Conservation (phyloP, 768 basidiomycete genomes). For the Ramaria rubella region DNA sequence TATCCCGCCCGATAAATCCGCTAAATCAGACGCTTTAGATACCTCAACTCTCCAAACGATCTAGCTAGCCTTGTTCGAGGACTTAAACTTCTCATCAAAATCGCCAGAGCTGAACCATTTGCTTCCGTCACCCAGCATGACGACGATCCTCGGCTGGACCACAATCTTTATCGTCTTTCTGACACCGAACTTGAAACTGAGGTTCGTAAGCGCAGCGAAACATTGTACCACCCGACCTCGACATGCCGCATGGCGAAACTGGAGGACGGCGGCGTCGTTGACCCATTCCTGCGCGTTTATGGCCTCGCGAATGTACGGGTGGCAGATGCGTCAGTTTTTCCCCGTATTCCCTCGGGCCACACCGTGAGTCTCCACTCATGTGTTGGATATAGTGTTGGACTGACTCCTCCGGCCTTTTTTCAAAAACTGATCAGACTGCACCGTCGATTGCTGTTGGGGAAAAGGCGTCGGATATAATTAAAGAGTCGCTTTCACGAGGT, state of each 20-base stretch:
- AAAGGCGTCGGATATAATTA: conserved; percentile 18
- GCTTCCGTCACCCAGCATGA: neutral
- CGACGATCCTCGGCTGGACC: conserved; percentile 5
- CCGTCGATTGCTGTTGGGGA: conserved; percentile 17
- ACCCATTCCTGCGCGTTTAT: conserved; percentile 12
- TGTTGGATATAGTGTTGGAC: neutral
- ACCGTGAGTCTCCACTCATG: conserved; percentile 5
- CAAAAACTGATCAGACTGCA: conserved; percentile 6
- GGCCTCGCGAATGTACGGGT: conserved; percentile 11
- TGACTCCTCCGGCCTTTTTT: neutral
- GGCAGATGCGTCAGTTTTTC: conserved; percentile 12
- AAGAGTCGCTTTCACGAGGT: no score
- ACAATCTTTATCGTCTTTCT: conserved; percentile 3
- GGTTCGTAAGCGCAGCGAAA: conserved; percentile 7
- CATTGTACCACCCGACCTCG: conserved; percentile 12
- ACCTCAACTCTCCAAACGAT: conserved; percentile 37
- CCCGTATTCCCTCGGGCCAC: conserved; percentile 10
- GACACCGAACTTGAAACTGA: conserved; percentile 8
- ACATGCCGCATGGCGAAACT: conserved; percentile 13
- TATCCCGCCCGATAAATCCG: no score
- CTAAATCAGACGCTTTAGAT: conserved; percentile 26
- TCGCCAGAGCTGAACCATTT: conserved; percentile 15
- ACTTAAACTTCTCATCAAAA: conserved; percentile 31
- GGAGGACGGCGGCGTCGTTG: conserved; percentile 11
- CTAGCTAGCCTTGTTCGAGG: conserved; percentile 35